Percentiles rank a stretch among this genome's conserved stretches.
Conservation (phyloP, 306 rosid genomes). For the Carpinus viminea region DNA sequence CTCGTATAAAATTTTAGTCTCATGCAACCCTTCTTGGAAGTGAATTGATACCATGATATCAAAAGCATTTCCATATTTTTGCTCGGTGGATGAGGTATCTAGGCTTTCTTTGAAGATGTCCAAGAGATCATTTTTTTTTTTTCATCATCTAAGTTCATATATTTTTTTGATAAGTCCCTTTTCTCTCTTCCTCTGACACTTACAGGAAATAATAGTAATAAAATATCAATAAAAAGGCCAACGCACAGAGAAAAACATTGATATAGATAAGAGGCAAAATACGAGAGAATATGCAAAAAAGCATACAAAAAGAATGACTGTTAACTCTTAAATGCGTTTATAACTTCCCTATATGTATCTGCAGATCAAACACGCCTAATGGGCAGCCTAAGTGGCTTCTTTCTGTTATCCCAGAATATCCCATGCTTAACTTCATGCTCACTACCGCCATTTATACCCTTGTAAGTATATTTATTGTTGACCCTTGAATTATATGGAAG, state of each 20-base stretch:
- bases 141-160: neutral
- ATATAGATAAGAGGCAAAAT: neutral
- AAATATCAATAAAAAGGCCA: neutral
- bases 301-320: neutral
- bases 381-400: conserved; percentile 99
- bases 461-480: conserved; percentile 47
- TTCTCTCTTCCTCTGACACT: neutral
- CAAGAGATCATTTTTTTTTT: neutral
- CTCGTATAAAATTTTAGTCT: neutral
- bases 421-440: conserved; percentile 95
- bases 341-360: conserved; percentile 26
- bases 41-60: neutral
- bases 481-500: conserved; percentile 21
- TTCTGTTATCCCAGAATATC: conserved; percentile 85
- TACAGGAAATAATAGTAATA: neutral
- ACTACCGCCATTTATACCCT: conserved; percentile 81
- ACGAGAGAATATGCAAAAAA: neutral
- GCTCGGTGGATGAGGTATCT: neutral
- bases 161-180: too few species aligned
- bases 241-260: neutral
- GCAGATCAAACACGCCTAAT: conserved; percentile 83
- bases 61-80: neutral
- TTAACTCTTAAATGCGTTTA: neutral
- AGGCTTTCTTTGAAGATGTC: neutral
- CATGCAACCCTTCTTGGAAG: neutral